Evolutionary conservation across 2,329 filamentous ascomycete species (phyloP).

Genomic region (Cladophialophora immunda): DNA sequence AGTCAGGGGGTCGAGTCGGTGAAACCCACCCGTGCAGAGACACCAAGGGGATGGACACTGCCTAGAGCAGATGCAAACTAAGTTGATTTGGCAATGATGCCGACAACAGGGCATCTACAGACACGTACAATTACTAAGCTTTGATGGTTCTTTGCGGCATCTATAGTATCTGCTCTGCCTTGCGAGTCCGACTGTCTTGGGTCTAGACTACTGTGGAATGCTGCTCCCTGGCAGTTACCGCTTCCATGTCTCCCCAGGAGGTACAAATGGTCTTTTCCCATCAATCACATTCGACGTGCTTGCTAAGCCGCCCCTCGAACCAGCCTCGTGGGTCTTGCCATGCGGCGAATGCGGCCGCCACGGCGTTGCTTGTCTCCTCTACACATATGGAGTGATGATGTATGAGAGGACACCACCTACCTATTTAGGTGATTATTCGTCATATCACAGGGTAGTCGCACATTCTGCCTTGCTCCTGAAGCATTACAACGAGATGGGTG

Average conservation of each 20-base stretch:
- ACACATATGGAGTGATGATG: neutral
- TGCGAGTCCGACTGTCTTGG: no score
- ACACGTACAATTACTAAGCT: neutral
- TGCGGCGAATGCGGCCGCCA: slow-evolving; percentile 1
- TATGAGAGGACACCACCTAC: no score
- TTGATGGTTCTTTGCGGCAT: no score
- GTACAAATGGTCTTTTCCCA: no score
- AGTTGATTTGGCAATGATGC: neutral
- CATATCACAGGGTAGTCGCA: no score
- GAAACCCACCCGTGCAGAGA: neutral
- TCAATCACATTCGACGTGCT: neutral
- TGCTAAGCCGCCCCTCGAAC: neutral
- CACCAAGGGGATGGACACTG: neutral
- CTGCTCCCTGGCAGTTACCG: no score
- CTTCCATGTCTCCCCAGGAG: no score
- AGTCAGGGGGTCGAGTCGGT: neutral
- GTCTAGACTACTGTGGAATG: no score
- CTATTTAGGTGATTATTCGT: no score
- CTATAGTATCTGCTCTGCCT: no score
- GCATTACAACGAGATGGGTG: no score
- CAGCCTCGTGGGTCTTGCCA: neutral
- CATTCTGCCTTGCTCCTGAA: no score
- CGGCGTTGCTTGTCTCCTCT: neutral
- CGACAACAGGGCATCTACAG: neutral
- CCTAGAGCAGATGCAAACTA: neutral